Base-by-base conservation (phyloP, 805 yeast genomes). In the Suhomyces sp. region DNA sequence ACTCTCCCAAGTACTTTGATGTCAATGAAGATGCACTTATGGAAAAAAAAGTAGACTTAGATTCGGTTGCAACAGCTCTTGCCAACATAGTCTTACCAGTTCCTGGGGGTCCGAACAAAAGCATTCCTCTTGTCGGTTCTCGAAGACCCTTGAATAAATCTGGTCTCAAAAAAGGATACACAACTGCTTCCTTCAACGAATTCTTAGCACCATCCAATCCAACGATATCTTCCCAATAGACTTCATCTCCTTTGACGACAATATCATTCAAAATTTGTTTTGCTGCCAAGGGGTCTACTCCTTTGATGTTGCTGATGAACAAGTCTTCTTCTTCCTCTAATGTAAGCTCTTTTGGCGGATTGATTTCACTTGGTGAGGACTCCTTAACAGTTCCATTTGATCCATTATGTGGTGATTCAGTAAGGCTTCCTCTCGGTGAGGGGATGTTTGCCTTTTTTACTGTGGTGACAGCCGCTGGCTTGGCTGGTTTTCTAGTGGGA, bases 51-150 rank as follows among this genome's bases (percentile, higher is more conserved):
- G 96, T 90, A 0, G 96, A 87, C 40, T 83, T 81, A 6, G 96
- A 83, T 64, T 93, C 98, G 2, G 95, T 86, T 2, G 97, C 98
- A 3, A 93, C 97, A 0, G 98, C 96, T 44, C 96, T 72, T 0
- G 97, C 97, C 47, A 91, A 73, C 98, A 91, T 90, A 1, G 97
- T 90, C 54, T 93, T 91, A 38, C 98, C 98, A 0, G 98, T 91
- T n/a, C 98, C 98, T 0, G 98, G 97, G 2, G 98, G 98, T 0
- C 98, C 98, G 66, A 88, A 91, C 26, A 91, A 63, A 14, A 91
- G 69, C 95, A 93, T 88, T n/a, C 98, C 98, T 39, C 95, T 67
- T 0, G 95, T 90, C 0, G 98, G 98, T 62, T 90, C 97, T 47
- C 97, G 71, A 35, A 91, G 65, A 0, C 97, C 98, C 40, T 78